A percentile compares a stretch with the other conserved stretches of the same genome.
phyloP scores from a whole-genome alignment of 129 eudicot species.

The Sambucus nigra region DNA sequence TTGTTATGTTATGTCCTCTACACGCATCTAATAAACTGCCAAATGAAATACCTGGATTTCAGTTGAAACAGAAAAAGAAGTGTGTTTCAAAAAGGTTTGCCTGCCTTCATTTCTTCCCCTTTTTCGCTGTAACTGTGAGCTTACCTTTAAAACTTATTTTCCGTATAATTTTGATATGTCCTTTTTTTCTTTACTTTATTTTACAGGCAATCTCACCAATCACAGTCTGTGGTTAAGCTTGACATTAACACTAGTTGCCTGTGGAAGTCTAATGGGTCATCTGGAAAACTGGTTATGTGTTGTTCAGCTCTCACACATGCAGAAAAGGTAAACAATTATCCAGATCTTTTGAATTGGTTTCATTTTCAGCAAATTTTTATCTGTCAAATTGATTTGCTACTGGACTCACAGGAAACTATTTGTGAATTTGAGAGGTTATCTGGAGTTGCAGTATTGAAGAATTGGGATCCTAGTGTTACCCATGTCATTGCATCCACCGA shows the following conservation, averaged over 20 bases:
- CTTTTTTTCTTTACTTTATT: not conserved
- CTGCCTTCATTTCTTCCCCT: too few species aligned
- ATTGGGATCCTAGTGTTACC: constrained; percentile 76
- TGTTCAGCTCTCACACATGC: constrained; percentile 63
- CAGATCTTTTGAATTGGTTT: not conserved
- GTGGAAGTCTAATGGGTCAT: constrained; percentile 43
- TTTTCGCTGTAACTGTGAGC: too few species aligned
- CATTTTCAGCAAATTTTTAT: not conserved
- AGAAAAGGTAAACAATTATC: constrained; percentile 47
- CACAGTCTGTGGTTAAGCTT: constrained; percentile 24
- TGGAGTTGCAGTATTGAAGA: constrained; percentile 52
- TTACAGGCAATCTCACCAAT: constrained; percentile 35
- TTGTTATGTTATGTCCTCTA: constrained; percentile 90
- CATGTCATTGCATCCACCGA: constrained; percentile 82
- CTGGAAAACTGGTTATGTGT: constrained; percentile 62
- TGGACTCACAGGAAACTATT: constrained; percentile 47
- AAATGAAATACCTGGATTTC: constrained; percentile 35
- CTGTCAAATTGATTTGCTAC: constrained; percentile 9
- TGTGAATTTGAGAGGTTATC: constrained; percentile 51
- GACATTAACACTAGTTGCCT: constrained; percentile 9
- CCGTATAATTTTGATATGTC: not conserved
- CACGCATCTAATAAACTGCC: constrained; percentile 69
- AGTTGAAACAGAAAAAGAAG: constrained; percentile 30
- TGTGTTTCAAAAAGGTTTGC: constrained; percentile 38
- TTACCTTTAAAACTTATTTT: not conserved